A percentile compares a stretch with the other conserved stretches of the same genome.
Conservation (phyloP, 169 alveolate species). For the Neospora caninum region DNA sequence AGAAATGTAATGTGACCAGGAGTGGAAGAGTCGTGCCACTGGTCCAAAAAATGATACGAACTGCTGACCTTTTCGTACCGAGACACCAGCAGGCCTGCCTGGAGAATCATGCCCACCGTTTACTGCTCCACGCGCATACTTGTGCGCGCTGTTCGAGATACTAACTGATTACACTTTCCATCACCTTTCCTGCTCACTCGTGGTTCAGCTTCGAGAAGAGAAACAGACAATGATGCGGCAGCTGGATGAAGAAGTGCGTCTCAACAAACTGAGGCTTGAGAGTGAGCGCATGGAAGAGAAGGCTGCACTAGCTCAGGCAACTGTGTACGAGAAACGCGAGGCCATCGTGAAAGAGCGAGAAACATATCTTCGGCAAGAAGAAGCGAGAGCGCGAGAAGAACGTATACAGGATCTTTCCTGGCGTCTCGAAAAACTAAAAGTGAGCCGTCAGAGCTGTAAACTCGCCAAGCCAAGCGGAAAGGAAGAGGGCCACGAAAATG, state of each 20-base stretch:
- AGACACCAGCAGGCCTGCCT: too few relatives aligned
- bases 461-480: neutral
- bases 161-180: too few relatives aligned
- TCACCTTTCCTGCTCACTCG: neutral
- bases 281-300: neutral
- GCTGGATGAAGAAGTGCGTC: neutral
- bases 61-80: neutral
- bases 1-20: neutral
- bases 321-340: neutral
- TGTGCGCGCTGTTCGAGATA: too few relatives aligned
- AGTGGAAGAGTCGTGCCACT: neutral
- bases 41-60: neutral
- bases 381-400: neutral
- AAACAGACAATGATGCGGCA: neutral
- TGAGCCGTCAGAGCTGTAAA: neutral
- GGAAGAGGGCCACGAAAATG: neutral
- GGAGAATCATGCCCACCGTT: too few relatives aligned
- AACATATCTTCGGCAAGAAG: neutral
- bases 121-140: too few relatives aligned
- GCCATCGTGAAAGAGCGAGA: neutral
- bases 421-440: neutral
- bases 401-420: neutral
- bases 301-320: neutral
- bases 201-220: neutral
- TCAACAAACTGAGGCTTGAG: neutral